phyloP scores from a whole-genome alignment of 306 rosid genomes.

The Rosa lucieae region DNA sequence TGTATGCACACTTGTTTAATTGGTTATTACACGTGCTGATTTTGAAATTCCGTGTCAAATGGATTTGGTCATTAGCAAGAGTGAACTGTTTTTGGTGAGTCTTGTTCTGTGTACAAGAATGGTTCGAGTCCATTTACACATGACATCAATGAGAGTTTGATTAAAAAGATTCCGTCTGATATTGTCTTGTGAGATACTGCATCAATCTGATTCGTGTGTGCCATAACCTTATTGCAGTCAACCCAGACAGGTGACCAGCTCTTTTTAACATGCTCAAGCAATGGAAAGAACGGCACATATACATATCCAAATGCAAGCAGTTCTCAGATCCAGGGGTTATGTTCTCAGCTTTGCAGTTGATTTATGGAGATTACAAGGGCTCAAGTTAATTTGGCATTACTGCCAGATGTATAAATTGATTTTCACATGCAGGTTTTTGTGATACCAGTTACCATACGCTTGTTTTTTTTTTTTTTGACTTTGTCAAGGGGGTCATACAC shows the following conservation, averaged over 20 bases:
- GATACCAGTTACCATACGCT: neutral
- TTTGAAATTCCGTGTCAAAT: neutral
- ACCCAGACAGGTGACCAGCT: conserved; percentile 68
- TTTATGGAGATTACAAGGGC: conserved; percentile 21
- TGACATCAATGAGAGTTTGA: neutral
- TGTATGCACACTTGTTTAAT: neutral
- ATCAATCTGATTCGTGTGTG: conserved; percentile 15
- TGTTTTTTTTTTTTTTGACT: too few species aligned
- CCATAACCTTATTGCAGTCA: conserved; percentile 51
- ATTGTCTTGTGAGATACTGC: neutral
- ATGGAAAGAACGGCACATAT: conserved; percentile 56
- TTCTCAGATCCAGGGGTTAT: conserved; percentile 74
- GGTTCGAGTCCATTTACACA: neutral
- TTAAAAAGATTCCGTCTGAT: neutral
- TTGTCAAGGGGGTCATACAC: too few species aligned
- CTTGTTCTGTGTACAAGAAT: neutral
- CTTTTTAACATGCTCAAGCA: conserved; percentile 76
- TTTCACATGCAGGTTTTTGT: conserved; percentile 23
- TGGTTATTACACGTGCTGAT: neutral
- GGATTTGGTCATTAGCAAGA: neutral
- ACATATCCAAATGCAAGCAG: conserved; percentile 39
- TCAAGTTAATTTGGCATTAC: conserved; percentile 15
- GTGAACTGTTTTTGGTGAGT: neutral
- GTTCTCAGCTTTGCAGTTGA: conserved; percentile 73
- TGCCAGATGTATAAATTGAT: conserved; percentile 26